These are phyloP conservation scores for Xeromyces bisporus DNA, from an alignment of 495 filamentous ascomycete genomes.

Conservation along the genomic window DNA sequence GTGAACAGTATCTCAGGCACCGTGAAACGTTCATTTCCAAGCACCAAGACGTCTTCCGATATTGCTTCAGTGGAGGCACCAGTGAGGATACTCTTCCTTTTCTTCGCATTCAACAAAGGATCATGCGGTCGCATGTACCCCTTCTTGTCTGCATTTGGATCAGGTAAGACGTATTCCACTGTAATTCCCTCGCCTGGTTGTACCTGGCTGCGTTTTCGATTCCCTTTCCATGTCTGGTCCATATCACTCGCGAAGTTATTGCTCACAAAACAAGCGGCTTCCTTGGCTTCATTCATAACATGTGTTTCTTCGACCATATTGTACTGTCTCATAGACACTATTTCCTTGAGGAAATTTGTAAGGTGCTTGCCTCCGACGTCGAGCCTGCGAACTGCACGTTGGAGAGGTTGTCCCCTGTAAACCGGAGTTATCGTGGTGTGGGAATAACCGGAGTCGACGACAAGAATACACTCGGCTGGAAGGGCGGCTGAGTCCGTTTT, in stretches of 20 bases:
- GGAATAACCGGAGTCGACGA: constrained; percentile 86
- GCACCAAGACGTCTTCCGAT: constrained; percentile 64
- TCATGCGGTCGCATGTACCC: constrained; percentile 68
- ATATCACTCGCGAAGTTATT: constrained; percentile 64
- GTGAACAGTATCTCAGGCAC: constrained; percentile 84
- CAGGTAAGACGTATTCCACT: constrained; percentile 83
- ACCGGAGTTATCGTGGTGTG: constrained; percentile 87
- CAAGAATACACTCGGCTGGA: constrained; percentile 66
- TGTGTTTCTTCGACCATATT: constrained; percentile 88
- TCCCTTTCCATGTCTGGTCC: constrained; percentile 72
- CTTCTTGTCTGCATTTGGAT: constrained; percentile 59
- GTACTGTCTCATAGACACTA: constrained; percentile 78
- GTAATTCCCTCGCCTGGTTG: constrained; percentile 49
- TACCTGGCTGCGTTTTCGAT: constrained; percentile 27
- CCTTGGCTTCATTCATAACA: constrained; percentile 91
- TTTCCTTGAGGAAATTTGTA: constrained; percentile 85
- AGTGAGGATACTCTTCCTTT: constrained; percentile 36
- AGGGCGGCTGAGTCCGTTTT: constrained; percentile 14
- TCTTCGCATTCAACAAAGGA: constrained; percentile 38
- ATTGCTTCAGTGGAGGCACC: constrained; percentile 36
- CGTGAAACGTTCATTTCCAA: constrained; percentile 81
- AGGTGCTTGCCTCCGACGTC: constrained; percentile 85
- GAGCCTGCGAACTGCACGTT: constrained; percentile 67
- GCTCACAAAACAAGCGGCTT: constrained; percentile 71
- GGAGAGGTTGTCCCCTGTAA: constrained; percentile 61